Conservation (phyloP, 768 basidiomycete species). For the Boletus speciosus region DNA sequence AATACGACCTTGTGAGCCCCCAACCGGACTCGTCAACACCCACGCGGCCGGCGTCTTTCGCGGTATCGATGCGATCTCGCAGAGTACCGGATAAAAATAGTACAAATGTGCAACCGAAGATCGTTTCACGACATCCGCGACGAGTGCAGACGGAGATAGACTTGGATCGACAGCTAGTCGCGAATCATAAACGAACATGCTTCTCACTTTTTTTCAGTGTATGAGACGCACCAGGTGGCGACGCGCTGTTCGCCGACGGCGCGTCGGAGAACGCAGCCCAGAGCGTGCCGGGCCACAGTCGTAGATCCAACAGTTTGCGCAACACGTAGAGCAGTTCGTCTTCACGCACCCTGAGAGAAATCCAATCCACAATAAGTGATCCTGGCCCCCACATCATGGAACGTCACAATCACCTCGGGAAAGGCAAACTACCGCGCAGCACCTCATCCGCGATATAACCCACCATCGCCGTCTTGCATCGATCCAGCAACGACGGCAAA, state of each 20-base stretch:
- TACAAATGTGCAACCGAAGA: slow-evolving; percentile 83
- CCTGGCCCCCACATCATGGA: too few relatives aligned
- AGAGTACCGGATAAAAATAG: slow-evolving; percentile 77
- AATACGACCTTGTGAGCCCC: slow-evolving; percentile 13
- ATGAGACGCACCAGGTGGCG: slow-evolving; percentile 51
- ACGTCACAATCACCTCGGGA: slow-evolving; percentile 59
- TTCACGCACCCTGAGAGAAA: slow-evolving; percentile 62
- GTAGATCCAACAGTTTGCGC: slow-evolving; percentile 66
- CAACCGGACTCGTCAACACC: slow-evolving; percentile 34
- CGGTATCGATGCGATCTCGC: slow-evolving; percentile 74
- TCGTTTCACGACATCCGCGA: slow-evolving; percentile 69
- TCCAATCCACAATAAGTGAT: background rate
- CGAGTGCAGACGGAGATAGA: slow-evolving; percentile 48
- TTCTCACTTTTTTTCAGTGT: background rate
- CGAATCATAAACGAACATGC: background rate
- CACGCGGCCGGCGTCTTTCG: slow-evolving; percentile 66
- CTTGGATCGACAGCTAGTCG: slow-evolving; percentile 39
- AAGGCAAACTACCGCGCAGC: slow-evolving; percentile 83
- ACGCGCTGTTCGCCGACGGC: slow-evolving; percentile 50
- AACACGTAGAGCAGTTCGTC: slow-evolving; percentile 87
- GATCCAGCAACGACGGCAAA: slow-evolving; percentile 67
- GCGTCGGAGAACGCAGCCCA: slow-evolving; percentile 73
- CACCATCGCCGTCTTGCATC: slow-evolving; percentile 67
- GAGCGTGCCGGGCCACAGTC: slow-evolving; percentile 71
- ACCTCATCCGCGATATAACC: slow-evolving; percentile 82